Evolutionary conservation across 768 basidiomycete genomes (phyloP).

Genomic region (Omphalotus guepiniiformis): DNA sequence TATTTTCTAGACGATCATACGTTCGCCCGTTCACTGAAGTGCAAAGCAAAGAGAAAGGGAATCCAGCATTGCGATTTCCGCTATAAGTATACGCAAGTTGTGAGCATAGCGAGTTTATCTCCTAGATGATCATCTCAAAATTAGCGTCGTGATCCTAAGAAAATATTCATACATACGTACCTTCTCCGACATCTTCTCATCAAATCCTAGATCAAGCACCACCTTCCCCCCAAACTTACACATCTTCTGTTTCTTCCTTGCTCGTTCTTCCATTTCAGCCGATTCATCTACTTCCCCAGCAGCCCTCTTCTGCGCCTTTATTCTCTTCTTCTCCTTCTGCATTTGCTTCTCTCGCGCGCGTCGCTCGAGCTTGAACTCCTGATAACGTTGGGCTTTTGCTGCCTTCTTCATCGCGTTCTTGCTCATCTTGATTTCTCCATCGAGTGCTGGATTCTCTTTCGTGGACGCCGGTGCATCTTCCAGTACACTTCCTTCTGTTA

Average conservation of each 20-base stretch:
- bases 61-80: slow-evolving; percentile 68
- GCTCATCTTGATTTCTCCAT: slow-evolving; percentile 17
- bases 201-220: slow-evolving; percentile 87
- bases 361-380: slow-evolving; percentile 66
- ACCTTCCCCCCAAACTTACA: slow-evolving; percentile 58
- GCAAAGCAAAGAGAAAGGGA: slow-evolving; percentile 73
- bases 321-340: slow-evolving; percentile 68
- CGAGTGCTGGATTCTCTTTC: slow-evolving; percentile 9
- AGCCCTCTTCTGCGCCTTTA: slow-evolving; percentile 54
- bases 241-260: slow-evolving; percentile 22
- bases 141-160: not conserved
- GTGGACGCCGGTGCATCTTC: no score
- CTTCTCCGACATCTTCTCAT: slow-evolving; percentile 90
- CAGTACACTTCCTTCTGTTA: no score
- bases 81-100: slow-evolving; percentile 93
- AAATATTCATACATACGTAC: slow-evolving; percentile 40
- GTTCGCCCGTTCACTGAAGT: slow-evolving; percentile 78
- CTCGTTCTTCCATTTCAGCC: slow-evolving; percentile 35
- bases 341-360: slow-evolving; percentile 74
- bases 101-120: slow-evolving; percentile 82
- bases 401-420: slow-evolving; percentile 79
- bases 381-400: slow-evolving; percentile 63
- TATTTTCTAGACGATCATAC: slow-evolving; percentile 55
- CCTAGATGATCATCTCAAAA: slow-evolving; percentile 42
- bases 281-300: slow-evolving; percentile 56